Base-by-base conservation (phyloP, 192 early-diverging fungal species). In the Coemansia sp. region DNA sequence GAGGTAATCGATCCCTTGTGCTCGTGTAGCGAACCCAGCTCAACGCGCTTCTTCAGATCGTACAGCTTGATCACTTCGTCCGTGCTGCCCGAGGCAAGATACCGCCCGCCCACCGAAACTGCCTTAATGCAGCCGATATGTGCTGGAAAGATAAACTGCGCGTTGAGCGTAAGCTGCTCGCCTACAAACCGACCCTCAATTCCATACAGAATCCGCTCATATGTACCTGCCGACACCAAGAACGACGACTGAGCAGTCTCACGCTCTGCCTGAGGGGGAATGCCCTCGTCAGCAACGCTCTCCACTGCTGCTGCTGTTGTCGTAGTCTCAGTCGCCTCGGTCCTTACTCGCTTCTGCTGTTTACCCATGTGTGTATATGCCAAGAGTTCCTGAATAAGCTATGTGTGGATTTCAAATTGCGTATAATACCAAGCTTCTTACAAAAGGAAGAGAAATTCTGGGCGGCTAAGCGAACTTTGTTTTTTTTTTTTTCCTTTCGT, bases 151-250 rank as follows among this genome's bases (percentile, higher is more conserved):
- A 96, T 96, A 87, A 98, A 99, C 41, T 91, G 82, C 15, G 96
- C 93, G 11, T 70, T 76, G 20, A 84, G 73, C 29, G 73, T 68
- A 40, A 84, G 67, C 31, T 52, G 57, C n/a, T 65, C 47, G 29
- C 68, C 81, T 18, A 62, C 74, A 65, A 76, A 70, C 15, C 70
- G 73, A 8, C 86, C 91, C 67, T 96, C 90, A 31, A 98, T 80
- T 12, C 96, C 97, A 76, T 98, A 99, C n/a, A 99, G 86, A 27
- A 98, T 88, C 15, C 97, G 91, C 79, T 99, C 98, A 77, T 99
- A 99, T 31, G 96, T 95, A 66, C 98, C 98, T 9, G 87, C 88
- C 15, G 79, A 47, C 43, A 78, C 66, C 43, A 86, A 22, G 34
- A 86, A 82, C 34, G 71, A 47, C n/a, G 73, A 71, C 34, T 67